Base-by-base conservation (phyloP, 2,329 filamentous ascomycete species). In the Pseudocercospora macadamiae region DNA sequence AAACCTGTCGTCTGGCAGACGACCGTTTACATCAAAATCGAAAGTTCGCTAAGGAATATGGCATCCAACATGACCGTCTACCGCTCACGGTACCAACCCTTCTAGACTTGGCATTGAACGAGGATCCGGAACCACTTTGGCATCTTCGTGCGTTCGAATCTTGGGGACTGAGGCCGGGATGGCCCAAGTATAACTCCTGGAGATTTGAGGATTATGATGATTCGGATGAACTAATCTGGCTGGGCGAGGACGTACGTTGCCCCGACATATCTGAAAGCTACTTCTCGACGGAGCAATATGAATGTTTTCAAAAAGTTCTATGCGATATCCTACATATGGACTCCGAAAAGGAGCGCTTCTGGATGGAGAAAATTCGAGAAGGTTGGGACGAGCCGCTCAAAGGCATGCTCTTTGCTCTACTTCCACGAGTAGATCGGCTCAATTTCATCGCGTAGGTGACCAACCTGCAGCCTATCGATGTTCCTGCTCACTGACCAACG, bases 381-480 rank as follows among this genome's bases (percentile, higher is more conserved):
- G 62, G 62, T 1, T 57, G 47, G 44, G 62, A 64, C 51, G 62
- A 64, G 47, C 55, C 60, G 1, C 52, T 64, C 19, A 64, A 64
- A 32, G 56, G 49, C 39, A 51, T 64, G 54, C 49, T 64, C 4
- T 60, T 62, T 25, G 59, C 59, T 2, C 42, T 62, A 10, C 45
- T 54, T 14, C 60, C 59, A 3, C 36, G 28, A 12, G 36, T 64
- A 3, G 54, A 60, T 45, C 28, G 62, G 19, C 53, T 62, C n/a
- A 64, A 62, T 34, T 60, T 64, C 37, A 61, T 61, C 10, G 30
- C 54, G 45, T 51, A 49, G 21, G 7, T 48, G 21, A 4, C 34
- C 16, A 25, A 23, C 10, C 4, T 16, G 9, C 7, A 9, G 9
- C 9, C 5, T 14, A 23, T 10, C 23, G 10, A 21, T 8, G 18